A percentile compares a stretch with the other conserved stretches of the same genome.
These are phyloP conservation scores for Bolboschoenoplectus hybrid DNA, from an alignment of 202 grass and related monocot species.

Conservation along the genomic window DNA sequence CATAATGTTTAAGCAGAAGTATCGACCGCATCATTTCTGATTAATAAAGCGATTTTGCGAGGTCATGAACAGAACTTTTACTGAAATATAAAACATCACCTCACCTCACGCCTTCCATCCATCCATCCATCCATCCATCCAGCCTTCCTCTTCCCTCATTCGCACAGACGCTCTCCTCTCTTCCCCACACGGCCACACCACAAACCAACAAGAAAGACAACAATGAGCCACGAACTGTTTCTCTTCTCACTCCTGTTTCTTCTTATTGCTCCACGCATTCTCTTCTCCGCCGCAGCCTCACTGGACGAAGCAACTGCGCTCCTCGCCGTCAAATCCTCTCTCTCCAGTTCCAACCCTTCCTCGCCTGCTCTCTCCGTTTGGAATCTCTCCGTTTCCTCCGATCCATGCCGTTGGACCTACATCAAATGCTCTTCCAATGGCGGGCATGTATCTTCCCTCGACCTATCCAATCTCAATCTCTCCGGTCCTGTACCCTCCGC, in stretches of 20 bases:
- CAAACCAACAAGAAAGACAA: constrained; percentile 36
- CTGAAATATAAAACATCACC: constrained; percentile 16
- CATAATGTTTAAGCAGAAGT: neutral
- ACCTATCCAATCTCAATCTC: constrained; percentile 79
- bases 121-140: too few relatives aligned
- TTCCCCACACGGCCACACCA: neutral
- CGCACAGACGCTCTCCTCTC: neutral
- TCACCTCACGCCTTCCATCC: neutral
- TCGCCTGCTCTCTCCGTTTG: constrained; percentile 40
- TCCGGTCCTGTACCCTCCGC: constrained; percentile 67
- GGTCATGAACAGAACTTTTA: neutral
- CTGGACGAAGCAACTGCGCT: constrained; percentile 36
- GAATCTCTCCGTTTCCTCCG: constrained; percentile 52
- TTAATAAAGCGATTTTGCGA: neutral
- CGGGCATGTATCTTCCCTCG: constrained; percentile 48
- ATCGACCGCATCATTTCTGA: neutral
- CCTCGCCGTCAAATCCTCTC: constrained; percentile 19
- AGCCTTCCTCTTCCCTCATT: neutral
- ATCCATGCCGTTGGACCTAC: constrained; percentile 60
- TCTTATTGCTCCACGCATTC: neutral
- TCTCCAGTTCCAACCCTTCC: constrained; percentile 8
- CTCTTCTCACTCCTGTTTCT: constrained; percentile 19
- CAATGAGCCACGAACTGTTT: neutral
- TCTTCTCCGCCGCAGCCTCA: neutral
- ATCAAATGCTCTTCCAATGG: constrained; percentile 42